Evolutionary conservation across 805 yeast genomes (phyloP).

Genomic region (Myxozyma udenii): DNA sequence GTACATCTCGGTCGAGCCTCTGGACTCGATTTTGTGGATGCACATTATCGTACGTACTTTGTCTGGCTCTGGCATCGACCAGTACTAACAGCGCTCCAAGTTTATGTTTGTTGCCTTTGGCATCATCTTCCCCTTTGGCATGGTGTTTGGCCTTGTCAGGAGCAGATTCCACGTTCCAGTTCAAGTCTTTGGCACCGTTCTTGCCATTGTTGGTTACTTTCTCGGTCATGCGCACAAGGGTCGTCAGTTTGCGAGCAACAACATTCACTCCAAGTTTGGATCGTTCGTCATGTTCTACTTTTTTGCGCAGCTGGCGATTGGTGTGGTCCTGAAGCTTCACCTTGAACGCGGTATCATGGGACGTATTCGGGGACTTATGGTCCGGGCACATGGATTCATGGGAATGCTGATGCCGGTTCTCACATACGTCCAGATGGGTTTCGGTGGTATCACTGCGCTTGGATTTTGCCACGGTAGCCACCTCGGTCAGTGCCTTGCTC

Average conservation of each 20-base stretch:
- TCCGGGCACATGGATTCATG: slow-evolving; percentile 38
- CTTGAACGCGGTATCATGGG: slow-evolving; percentile 39
- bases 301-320: slow-evolving; percentile 38
- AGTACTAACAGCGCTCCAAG: slow-evolving; percentile 8
- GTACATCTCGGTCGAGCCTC: slow-evolving; percentile 32
- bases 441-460: slow-evolving; percentile 78
- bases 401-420: slow-evolving; percentile 40
- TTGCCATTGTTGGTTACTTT: slow-evolving; percentile 41
- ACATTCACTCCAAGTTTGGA: slow-evolving; percentile 40
- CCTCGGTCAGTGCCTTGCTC: slow-evolving; percentile 94
- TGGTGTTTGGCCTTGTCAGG: slow-evolving; percentile 42
- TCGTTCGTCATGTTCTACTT: slow-evolving; percentile 37
- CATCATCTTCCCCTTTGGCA: slow-evolving; percentile 42
- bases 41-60: slow-evolving; percentile 35
- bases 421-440: slow-evolving; percentile 76
- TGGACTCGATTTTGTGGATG: slow-evolving; percentile 31
- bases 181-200: slow-evolving; percentile 39
- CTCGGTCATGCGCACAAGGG: slow-evolving; percentile 43
- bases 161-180: slow-evolving; percentile 40
- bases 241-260: slow-evolving; percentile 37
- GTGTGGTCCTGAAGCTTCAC: slow-evolving; percentile 41
- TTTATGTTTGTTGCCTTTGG: slow-evolving; percentile 42
- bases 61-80: background rate
- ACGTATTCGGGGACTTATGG: slow-evolving; percentile 35
- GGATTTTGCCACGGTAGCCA: slow-evolving; percentile 83